phyloP scores from a whole-genome alignment of 2,329 filamentous ascomycete species.

The Trichoderma citrinoviride region DNA sequence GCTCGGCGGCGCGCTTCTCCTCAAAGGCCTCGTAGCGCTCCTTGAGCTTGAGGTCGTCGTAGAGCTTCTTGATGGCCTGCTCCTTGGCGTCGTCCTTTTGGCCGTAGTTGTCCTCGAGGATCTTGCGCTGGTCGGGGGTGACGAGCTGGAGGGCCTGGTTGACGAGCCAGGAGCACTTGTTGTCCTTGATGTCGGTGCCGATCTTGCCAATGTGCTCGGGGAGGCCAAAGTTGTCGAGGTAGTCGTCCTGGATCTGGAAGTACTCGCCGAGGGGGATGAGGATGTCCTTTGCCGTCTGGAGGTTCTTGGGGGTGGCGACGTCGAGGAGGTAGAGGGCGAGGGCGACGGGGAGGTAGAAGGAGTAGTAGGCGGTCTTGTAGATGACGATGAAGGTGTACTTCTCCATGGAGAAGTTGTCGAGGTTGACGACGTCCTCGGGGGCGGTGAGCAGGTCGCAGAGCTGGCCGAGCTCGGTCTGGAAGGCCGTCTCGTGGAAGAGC shows the following conservation, averaged over 20 bases:
- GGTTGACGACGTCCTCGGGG: constrained; percentile 87
- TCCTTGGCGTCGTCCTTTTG: constrained; percentile 83
- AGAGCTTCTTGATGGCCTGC: constrained; percentile 83
- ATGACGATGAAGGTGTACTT: constrained; percentile 99
- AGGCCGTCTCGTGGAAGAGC: constrained; percentile 91
- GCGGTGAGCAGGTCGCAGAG: constrained; percentile 92
- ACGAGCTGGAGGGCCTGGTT: constrained; percentile 85
- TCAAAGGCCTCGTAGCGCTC: constrained; percentile 84
- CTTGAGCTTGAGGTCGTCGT: constrained; percentile 80
- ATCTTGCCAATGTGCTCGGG: constrained; percentile 96
- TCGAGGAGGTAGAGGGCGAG: constrained; percentile 83
- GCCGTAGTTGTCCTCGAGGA: constrained; percentile 92
- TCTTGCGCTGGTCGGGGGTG: constrained; percentile 78
- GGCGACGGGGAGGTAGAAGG: constrained; percentile 95
- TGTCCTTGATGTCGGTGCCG: constrained; percentile 97
- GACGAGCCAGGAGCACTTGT: constrained; percentile 98
- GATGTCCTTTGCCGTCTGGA: constrained; percentile 85
- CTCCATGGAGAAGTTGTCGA: constrained; percentile 90
- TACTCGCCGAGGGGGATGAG: constrained; percentile 97
- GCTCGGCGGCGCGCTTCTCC: constrained; percentile 77
- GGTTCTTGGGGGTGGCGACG: constrained; percentile 81
- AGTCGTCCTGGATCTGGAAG: constrained; percentile 99
- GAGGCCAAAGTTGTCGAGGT: constrained; percentile 95
- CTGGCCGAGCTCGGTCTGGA: constrained; percentile 95
- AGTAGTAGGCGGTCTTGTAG: constrained; percentile 99